Percentiles rank a stretch among this genome's conserved stretches.
These are phyloP conservation scores for Persicaria tinctoria DNA, from an alignment of 148 eudicot species.

Conservation along the genomic window DNA sequence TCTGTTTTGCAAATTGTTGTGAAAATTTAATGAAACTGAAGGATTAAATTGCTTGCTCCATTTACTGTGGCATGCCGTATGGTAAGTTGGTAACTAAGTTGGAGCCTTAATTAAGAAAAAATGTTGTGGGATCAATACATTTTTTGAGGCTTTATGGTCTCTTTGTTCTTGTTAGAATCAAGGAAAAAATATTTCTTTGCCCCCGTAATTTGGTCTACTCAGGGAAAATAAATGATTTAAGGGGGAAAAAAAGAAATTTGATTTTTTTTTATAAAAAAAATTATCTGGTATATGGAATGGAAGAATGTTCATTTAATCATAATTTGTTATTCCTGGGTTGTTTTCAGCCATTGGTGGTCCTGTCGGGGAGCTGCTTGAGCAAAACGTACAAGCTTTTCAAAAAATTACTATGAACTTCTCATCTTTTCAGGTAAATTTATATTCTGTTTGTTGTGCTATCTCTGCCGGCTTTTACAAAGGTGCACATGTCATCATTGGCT, in stretches of 20 bases:
- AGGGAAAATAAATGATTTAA: neutral
- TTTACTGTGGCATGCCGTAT: neutral
- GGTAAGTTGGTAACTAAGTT: neutral
- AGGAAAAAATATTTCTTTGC: neutral
- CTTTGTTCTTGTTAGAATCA: neutral
- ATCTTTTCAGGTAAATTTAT: slow-evolving; percentile 48
- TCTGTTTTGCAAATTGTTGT: neutral
- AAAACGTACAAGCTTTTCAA: slow-evolving; percentile 64
- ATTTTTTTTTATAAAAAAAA: neutral
- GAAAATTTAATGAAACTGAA: neutral
- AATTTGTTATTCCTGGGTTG: slow-evolving; percentile 8
- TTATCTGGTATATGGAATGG: too few relatives aligned
- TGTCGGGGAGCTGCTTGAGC: slow-evolving; percentile 82
- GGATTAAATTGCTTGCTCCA: neutral
- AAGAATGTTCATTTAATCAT: neutral
- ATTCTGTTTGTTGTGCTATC: neutral
- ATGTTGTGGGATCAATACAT: neutral
- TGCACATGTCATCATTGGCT: neutral
- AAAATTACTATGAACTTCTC: slow-evolving; percentile 77
- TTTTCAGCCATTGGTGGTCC: slow-evolving; percentile 90
- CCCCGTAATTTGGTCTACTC: neutral
- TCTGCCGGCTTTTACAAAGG: neutral
- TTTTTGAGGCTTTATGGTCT: neutral
- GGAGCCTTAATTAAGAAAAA: neutral
- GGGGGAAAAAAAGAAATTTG: neutral